phyloP scores from a whole-genome alignment of 768 basidiomycete genomes.

The Pleurotus tuber-regium region DNA sequence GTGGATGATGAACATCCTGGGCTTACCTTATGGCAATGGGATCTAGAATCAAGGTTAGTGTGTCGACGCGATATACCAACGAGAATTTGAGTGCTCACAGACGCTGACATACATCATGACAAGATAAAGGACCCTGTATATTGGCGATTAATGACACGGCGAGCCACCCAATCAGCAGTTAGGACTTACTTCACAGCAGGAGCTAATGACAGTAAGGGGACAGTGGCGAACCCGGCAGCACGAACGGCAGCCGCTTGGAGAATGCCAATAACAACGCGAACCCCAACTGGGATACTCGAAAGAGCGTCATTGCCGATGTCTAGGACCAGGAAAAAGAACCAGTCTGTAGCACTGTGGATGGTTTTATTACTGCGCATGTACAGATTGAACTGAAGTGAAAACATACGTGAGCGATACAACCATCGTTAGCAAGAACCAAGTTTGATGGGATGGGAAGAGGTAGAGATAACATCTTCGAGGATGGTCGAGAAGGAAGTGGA shows the following conservation, averaged over 20 bases:
- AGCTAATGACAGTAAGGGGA: constrained; percentile 67
- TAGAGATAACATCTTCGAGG: constrained; percentile 90
- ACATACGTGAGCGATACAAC: constrained; percentile 69
- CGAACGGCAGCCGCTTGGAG: constrained; percentile 82
- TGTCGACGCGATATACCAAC: background rate
- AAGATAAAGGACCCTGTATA: constrained; percentile 6
- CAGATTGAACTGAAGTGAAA: background rate
- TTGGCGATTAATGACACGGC: background rate
- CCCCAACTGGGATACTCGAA: constrained; percentile 66
- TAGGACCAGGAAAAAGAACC: constrained; percentile 85
- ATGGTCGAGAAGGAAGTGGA: constrained; percentile 92
- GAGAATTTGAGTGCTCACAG: background rate
- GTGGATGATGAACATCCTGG: too few species aligned
- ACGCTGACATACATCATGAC: constrained; percentile 11
- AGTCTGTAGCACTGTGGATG: constrained; percentile 66
- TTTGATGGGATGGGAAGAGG: constrained; percentile 90
- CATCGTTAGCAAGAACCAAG: constrained; percentile 81
- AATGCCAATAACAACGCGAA: constrained; percentile 69
- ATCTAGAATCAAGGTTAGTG: background rate
- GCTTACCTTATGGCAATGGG: constrained; percentile 7
- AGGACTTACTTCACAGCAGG: constrained; percentile 88
- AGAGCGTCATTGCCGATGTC: constrained; percentile 81
- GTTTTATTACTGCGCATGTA: too few species aligned
- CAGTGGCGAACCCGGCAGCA: constrained; percentile 81
- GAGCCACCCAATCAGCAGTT: background rate